phyloP scores from a whole-genome alignment of 768 basidiomycete species.

The Boletellus sp. region DNA sequence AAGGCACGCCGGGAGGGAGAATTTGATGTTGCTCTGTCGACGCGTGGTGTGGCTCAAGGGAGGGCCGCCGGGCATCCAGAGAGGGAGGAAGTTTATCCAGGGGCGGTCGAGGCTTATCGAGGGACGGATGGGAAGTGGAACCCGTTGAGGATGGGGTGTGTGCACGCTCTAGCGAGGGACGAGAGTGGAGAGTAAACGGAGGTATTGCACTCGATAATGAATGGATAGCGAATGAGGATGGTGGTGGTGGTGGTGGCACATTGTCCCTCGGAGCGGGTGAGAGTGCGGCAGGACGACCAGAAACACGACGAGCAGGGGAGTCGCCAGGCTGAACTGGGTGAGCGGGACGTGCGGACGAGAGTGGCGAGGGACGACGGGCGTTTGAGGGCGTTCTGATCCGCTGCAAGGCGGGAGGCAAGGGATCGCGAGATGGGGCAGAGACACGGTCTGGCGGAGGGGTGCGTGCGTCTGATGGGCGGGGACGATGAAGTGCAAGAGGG shows the following conservation, averaged over 20 bases:
- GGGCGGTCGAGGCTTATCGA: slow-evolving; percentile 14
- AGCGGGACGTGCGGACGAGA: slow-evolving; percentile 8
- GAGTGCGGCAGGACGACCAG: slow-evolving; percentile 13
- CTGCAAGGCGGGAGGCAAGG: slow-evolving; percentile 12
- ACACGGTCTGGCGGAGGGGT: slow-evolving; percentile 13
- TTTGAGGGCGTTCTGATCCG: slow-evolving; percentile 23
- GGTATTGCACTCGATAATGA: slow-evolving; percentile 10
- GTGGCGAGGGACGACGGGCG: background rate
- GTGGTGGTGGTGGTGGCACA: slow-evolving; percentile 3
- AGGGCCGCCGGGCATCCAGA: slow-evolving; percentile 13
- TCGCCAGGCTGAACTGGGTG: slow-evolving; percentile 15
- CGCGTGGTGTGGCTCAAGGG: slow-evolving; percentile 10
- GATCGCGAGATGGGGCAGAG: slow-evolving; percentile 14
- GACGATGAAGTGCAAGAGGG: too few species aligned
- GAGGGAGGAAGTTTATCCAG: slow-evolving; percentile 17
- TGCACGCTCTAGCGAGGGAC: slow-evolving; percentile 15
- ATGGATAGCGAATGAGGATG: slow-evolving; percentile 5
- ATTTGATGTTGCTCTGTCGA: background rate
- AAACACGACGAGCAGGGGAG: slow-evolving; percentile 2
- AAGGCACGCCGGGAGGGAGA: background rate
- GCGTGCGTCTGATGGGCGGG: background rate
- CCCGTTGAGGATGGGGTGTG: slow-evolving; percentile 12
- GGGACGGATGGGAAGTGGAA: slow-evolving; percentile 13
- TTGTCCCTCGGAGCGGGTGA: slow-evolving; percentile 17
- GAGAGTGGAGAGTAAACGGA: slow-evolving; percentile 5